A percentile compares a stretch with the other conserved stretches of the same genome.
Evolutionary conservation across 1,284 basidiomycete species (phyloP).

Genomic region (Ustilago vetiveriae): DNA sequence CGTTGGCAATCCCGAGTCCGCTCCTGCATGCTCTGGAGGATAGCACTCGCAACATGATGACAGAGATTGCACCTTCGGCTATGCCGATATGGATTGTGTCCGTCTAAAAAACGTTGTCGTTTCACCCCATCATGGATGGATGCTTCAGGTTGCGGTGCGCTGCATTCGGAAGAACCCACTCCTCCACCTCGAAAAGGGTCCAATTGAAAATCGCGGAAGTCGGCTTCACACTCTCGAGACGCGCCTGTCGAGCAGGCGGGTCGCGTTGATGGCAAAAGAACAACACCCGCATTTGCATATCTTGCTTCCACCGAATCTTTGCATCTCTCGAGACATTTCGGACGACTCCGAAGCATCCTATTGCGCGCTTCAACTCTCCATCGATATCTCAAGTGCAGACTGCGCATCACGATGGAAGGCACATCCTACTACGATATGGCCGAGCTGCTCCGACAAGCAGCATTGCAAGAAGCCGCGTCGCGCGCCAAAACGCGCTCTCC

Average conservation of each 20-base stretch:
- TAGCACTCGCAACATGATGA: background rate
- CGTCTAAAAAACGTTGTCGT: background rate
- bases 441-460: conserved; percentile 30
- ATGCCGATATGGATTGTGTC: no score
- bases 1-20: background rate
- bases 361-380: no score
- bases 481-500: conserved; percentile 32
- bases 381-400: no score
- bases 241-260: conserved; percentile 4
- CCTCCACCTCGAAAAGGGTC: conserved; percentile 10
- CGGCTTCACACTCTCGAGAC: conserved; percentile 11
- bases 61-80: no score
- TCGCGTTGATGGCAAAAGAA: conserved; percentile 27
- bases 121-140: conserved; percentile 3
- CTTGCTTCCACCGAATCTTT: no score
- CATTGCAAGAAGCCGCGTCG: conserved; percentile 33
- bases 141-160: background rate
- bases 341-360: background rate
- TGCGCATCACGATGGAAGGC: conserved; percentile 27
- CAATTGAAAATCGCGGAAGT: conserved; percentile 19
- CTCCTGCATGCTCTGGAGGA: background rate
- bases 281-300: conserved; percentile 12
- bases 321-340: no score
- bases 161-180: background rate
- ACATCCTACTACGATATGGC: conserved; percentile 28